These are phyloP conservation scores for Kodamaea sagamina DNA, from an alignment of 805 yeast species.

Conservation along the genomic window DNA sequence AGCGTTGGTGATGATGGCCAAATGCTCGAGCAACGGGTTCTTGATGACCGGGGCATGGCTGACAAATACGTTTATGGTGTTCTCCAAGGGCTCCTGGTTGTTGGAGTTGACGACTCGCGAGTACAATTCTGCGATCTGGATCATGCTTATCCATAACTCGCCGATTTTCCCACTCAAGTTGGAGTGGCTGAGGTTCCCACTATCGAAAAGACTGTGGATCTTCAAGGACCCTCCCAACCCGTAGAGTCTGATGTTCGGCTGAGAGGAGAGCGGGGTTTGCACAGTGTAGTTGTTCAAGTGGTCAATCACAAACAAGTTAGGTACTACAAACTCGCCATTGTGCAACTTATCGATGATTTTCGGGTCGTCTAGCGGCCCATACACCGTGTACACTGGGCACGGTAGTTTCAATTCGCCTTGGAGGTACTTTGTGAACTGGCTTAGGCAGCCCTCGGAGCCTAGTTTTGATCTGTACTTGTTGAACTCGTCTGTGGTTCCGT, in stretches of 20 bases:
- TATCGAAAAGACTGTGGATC: conserved; percentile 64
- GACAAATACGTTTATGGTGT: conserved; percentile 60
- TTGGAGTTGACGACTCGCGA: conserved; percentile 15
- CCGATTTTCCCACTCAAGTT: conserved; percentile 43
- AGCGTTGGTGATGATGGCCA: conserved; percentile 65
- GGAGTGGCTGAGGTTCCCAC: conserved; percentile 22
- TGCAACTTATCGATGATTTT: conserved; percentile 63
- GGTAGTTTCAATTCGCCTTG: conserved; percentile 41
- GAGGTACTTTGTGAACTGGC: conserved; percentile 25
- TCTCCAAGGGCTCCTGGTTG: conserved; percentile 14
- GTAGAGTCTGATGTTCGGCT: conserved; percentile 50
- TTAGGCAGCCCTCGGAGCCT: conserved; percentile 11
- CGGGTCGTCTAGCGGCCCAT: conserved; percentile 76
- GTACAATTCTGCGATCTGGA: conserved; percentile 67
- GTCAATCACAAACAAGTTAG: conserved; percentile 63
- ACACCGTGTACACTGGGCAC: conserved; percentile 76
- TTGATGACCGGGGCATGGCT: conserved; percentile 72
- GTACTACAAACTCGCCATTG: conserved; percentile 51
- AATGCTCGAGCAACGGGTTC: conserved; percentile 67
- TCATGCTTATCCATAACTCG: conserved; percentile 69
- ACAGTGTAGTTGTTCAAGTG: conserved; percentile 52
- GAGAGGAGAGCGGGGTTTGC: conserved; percentile 41
- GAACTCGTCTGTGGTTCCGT: conserved; percentile 11
- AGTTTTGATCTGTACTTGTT: conserved; percentile 13
- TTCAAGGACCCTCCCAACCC: conserved; percentile 77